Evolutionary conservation across 495 filamentous ascomycete species (phyloP), one percentile per base, ranked within the genome.

Genomic region (Xeromyces bisporus): DNA sequence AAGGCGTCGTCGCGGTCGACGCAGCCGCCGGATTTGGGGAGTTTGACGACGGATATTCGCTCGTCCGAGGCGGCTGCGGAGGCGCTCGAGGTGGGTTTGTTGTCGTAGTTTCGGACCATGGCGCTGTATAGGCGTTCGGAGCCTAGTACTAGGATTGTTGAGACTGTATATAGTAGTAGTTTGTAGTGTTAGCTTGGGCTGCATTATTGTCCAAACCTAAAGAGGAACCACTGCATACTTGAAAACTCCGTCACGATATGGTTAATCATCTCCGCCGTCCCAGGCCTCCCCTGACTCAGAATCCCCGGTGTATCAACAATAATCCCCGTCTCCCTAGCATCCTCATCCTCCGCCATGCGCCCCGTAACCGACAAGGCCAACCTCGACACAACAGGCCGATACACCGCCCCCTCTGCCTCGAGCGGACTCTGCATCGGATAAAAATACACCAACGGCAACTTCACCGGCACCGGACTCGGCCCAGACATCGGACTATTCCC

Each of bases 391-490:
- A 96, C 47, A 1, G 74, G 70, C 51, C 71, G 79, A 49, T 75
- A 93, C 8, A 86, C 47, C 25, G 61, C 64, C 16, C 67, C 59
- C 31, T 86, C 79, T 5, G 81, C 79, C 37, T 89, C 77, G 7
- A 62, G 42, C 2, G 82, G 73, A 36, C 61, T 76, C 24, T 71
- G 62, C 32, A 80, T 60, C 7, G 85, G 85, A 53, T 83, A 85
- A 42, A 80, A 80, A 43, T 93, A 94, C n/a, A 85, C 81, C 33
- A 96, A 53, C 12, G 91, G 91, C 40, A 89, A 56, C 57, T 93
- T 96, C 15, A 93, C 80, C 1, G 89, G 84, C 10, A 89, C 69
- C 8, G 73, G 67, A 37, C 76, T 89, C 5, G 91, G 85, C 2
- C 86, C 87, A 35, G 75, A 87, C 40, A 83, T 92, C 1, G 89